Evolutionary conservation across 1,284 basidiomycete species (phyloP).

Genomic region (Tylopilus orsonianus): DNA sequence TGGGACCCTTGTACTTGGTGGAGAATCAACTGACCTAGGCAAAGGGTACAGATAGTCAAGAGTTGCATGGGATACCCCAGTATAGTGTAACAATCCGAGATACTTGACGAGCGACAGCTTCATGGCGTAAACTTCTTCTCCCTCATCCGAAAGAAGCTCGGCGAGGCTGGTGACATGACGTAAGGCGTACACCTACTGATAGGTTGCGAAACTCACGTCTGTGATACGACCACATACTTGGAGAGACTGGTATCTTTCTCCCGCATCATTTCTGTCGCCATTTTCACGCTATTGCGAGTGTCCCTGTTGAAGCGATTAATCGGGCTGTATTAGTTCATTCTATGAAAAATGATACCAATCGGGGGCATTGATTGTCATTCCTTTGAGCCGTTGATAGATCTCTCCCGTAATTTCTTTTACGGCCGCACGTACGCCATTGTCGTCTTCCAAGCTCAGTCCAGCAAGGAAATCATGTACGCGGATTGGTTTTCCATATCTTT

Average conservation of each 20-base stretch:
- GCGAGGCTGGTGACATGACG: not conserved
- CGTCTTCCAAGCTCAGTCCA: slow-evolving; percentile 39
- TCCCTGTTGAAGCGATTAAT: slow-evolving; percentile 43
- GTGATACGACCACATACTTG: slow-evolving; percentile 55
- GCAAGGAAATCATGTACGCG: slow-evolving; percentile 43
- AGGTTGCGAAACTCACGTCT: slow-evolving; percentile 42
- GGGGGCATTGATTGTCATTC: slow-evolving; percentile 66
- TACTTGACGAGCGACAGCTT: slow-evolving; percentile 56
- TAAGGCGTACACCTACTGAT: not conserved
- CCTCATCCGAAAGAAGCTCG: slow-evolving; percentile 4
- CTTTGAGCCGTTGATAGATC: slow-evolving; percentile 51
- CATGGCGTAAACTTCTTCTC: slow-evolving; percentile 9
- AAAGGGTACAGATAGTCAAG: slow-evolving; percentile 36
- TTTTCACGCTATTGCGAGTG: slow-evolving; percentile 54
- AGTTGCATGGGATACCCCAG: slow-evolving; percentile 53
- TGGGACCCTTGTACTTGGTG: not conserved
- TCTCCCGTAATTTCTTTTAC: slow-evolving; percentile 62
- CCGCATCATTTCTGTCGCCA: slow-evolving; percentile 64
- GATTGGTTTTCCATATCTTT: slow-evolving; percentile 53
- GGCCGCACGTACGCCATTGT: slow-evolving; percentile 46
- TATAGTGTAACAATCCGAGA: slow-evolving; percentile 54
- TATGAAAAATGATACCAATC: slow-evolving; percentile 55
- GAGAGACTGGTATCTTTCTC: slow-evolving; percentile 46
- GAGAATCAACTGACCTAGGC: not conserved
- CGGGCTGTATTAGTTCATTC: not conserved